phyloP scores from a whole-genome alignment of 805 yeast genomes.

The Hanseniaspora clermontiae region DNA sequence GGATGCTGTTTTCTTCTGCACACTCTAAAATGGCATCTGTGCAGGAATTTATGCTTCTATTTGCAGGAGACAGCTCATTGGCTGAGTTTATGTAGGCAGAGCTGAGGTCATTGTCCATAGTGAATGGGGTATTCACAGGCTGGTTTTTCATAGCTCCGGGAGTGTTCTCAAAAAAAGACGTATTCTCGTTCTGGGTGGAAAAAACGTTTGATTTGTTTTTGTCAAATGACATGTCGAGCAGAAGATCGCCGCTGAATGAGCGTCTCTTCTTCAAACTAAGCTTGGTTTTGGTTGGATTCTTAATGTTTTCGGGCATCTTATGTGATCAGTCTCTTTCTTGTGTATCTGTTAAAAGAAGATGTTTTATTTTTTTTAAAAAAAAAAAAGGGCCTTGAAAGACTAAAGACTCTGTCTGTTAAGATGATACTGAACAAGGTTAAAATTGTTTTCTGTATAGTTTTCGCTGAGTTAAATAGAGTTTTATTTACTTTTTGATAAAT shows the following conservation, averaged over 20 bases:
- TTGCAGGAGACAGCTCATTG: background rate
- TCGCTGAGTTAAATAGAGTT: no score
- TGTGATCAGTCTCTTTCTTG: background rate
- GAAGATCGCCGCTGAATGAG: background rate
- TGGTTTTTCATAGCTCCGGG: background rate
- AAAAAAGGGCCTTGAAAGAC: no score
- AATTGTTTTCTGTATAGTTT: no score
- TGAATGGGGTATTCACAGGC: constrained; percentile 4
- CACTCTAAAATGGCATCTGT: constrained; percentile 4
- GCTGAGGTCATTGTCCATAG: background rate
- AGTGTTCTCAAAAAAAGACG: background rate
- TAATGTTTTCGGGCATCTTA: background rate
- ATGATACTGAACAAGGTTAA: no score
- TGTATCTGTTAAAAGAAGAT: no score
- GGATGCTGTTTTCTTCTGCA: background rate
- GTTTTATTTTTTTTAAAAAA: no score
- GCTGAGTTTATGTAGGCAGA: background rate
- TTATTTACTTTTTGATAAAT: no score
- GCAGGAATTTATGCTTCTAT: background rate
- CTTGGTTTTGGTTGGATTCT: background rate
- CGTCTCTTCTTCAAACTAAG: background rate
- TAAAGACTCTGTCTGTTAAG: no score
- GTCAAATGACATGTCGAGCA: background rate
- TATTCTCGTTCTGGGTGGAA: background rate
- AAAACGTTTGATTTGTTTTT: background rate